Base-by-base conservation (phyloP, 1,139 yeast genomes). In the Hemisphaericaspora xylofermentans region DNA sequence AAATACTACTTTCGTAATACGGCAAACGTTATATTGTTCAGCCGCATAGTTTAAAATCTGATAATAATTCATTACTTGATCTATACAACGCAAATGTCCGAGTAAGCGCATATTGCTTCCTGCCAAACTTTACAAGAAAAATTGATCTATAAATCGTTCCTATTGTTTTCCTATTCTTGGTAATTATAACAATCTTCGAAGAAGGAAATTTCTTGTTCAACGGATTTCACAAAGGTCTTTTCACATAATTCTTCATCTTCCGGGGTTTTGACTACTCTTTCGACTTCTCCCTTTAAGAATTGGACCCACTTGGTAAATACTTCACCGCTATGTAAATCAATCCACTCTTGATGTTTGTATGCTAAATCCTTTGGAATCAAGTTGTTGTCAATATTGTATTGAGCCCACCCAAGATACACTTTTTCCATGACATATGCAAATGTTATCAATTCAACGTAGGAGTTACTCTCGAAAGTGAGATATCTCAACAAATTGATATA, bases 381-480 rank as follows among this genome's bases (percentile, higher is more conserved):
- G 1, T 52, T 56, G 4, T 37, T 43, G 2, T 43, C 36, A 6
- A 57, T 38, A 36, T 63, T 59, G 35, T 58, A 50, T 30, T 68
- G 65, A 1, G 80, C 80, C 82, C 82, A 78, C 13, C 68, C 73
- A 34, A 74, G 62, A 46, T 78, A 78, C 2, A 74, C 74, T 38
- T 67, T 66, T 47, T 78, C 83, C 72, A 76, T 73, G 13, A 68
- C 63, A 53, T 68, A 76, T 40, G 67, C 49, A 33, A 65, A 64
- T 1, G 80, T 74, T 27, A 76, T 61, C n/a, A 74, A 39, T 46
- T 74, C 72, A 2, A 66, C 59, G 46, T 77, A 78, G 0, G 73
- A 62, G 1, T 47, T 44, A 18, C 59, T 48, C 9, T 63, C 58
- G 14, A 46, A 41, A 2, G 64, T 56, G 38, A 71, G 53, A 15